phyloP scores from a whole-genome alignment of 1,284 basidiomycete genomes.

The Lentinula novae-zelandiae region DNA sequence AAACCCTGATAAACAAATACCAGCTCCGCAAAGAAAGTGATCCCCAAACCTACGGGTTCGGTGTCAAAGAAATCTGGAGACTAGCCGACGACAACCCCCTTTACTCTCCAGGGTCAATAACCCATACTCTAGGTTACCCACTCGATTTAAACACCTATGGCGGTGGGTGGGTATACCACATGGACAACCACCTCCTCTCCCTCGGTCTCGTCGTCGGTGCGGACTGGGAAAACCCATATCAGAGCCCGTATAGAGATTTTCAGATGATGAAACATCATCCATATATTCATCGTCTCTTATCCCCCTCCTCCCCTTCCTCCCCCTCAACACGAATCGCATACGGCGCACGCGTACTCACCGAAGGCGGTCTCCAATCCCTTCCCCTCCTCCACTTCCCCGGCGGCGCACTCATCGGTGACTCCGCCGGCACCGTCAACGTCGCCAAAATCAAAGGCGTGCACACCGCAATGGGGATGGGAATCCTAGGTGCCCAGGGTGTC shows the following conservation, averaged over 20 bases:
- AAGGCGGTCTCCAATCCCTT: slow-evolving; percentile 93
- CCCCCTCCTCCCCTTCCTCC: slow-evolving; percentile 74
- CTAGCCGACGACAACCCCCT: slow-evolving; percentile 41
- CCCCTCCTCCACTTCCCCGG: slow-evolving; percentile 94
- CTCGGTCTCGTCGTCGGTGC: slow-evolving; percentile 92
- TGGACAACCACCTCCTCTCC: slow-evolving; percentile 90
- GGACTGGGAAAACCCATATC: slow-evolving; percentile 93
- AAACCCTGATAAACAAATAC: slow-evolving; percentile 79
- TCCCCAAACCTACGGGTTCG: slow-evolving; percentile 95
- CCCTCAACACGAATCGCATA: slow-evolving; percentile 79
- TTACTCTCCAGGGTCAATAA: slow-evolving; percentile 71
- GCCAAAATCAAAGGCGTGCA: slow-evolving; percentile 99
- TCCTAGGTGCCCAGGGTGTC: slow-evolving; percentile 92
- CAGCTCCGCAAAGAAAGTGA: slow-evolving; percentile 76
- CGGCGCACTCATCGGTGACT: slow-evolving; percentile 93
- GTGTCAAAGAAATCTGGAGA: slow-evolving; percentile 98
- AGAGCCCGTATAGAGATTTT: slow-evolving; percentile 91
- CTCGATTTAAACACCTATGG: slow-evolving; percentile 86
- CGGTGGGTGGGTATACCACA: slow-evolving; percentile 94
- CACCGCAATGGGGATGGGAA: slow-evolving; percentile 99
- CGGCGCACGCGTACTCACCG: slow-evolving; percentile 88
- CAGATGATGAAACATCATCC: slow-evolving; percentile 99
- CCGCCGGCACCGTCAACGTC: slow-evolving; percentile 95
- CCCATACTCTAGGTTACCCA: slow-evolving; percentile 96
- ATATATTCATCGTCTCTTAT: slow-evolving; percentile 79